phyloP scores from a whole-genome alignment of 768 basidiomycete genomes.

The Trametes elegans region DNA sequence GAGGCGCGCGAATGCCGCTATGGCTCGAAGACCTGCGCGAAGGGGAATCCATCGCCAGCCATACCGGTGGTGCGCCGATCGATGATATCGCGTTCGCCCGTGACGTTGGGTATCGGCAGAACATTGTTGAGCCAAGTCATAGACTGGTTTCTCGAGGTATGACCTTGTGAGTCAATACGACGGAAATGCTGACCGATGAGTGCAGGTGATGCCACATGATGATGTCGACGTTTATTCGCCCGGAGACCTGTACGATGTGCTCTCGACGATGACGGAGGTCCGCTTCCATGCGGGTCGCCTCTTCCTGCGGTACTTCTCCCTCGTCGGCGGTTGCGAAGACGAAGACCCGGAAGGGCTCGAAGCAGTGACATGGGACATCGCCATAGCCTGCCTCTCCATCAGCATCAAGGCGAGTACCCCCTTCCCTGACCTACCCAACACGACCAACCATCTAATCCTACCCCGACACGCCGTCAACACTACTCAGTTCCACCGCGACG shows the following conservation, averaged over 20 bases:
- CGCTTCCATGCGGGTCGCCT: slow-evolving; percentile 65
- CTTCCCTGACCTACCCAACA: neutral
- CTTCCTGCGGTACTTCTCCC: slow-evolving; percentile 54
- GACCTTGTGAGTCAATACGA: neutral
- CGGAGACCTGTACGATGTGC: slow-evolving; percentile 49
- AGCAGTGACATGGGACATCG: slow-evolving; percentile 54
- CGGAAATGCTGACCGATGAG: neutral
- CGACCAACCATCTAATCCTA: neutral
- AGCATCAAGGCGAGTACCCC: slow-evolving; percentile 55
- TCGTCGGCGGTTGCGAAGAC: slow-evolving; percentile 30
- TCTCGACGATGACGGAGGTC: slow-evolving; percentile 53
- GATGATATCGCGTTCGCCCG: neutral
- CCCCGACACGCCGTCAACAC: slow-evolving; percentile 1
- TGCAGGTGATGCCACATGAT: slow-evolving; percentile 20
- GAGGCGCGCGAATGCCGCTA: neutral
- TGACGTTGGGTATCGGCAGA: slow-evolving; percentile 33
- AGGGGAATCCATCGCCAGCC: neutral
- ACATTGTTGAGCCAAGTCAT: slow-evolving; percentile 36
- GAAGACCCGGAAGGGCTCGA: slow-evolving; percentile 16
- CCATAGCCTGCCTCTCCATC: slow-evolving; percentile 55
- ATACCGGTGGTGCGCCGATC: neutral
- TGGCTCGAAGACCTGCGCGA: neutral
- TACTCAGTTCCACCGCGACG: slow-evolving; percentile 60
- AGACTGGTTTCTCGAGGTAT: slow-evolving; percentile 47
- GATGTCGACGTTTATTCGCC: slow-evolving; percentile 12